Conservation (phyloP, 371 early-diverging fungal genomes). For the Mortierella sp. region DNA sequence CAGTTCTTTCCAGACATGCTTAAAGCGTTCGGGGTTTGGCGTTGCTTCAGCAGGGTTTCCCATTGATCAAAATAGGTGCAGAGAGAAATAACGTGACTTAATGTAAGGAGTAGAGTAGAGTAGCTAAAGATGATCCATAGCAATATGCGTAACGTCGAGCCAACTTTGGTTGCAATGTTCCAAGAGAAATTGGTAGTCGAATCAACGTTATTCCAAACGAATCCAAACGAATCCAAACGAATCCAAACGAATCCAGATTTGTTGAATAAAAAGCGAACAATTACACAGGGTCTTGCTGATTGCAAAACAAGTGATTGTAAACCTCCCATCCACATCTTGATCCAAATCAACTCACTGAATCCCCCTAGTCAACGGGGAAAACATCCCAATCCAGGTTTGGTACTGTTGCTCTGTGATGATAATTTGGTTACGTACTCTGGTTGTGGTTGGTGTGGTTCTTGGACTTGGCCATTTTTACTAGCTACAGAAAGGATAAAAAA, state of each 20-base stretch:
- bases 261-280: too few relatives aligned
- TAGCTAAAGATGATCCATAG: too few relatives aligned
- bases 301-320: not conserved
- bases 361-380: not conserved
- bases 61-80: too few relatives aligned
- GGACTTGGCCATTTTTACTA: conserved; percentile 89
- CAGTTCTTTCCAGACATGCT: too few relatives aligned
- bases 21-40: too few relatives aligned
- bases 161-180: too few relatives aligned
- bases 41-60: too few relatives aligned
- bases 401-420: not conserved
- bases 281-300: not conserved
- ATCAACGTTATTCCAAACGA: too few relatives aligned
- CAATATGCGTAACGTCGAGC: too few relatives aligned
- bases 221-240: not conserved
- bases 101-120: too few relatives aligned
- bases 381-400: not conserved
- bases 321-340: not conserved
- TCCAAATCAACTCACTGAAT: not conserved
- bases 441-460: conserved; percentile 99
- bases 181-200: too few relatives aligned
- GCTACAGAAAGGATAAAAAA: conserved; percentile 10
- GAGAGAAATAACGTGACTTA: too few relatives aligned
- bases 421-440: conserved; percentile 79
- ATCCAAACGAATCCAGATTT: not conserved